These are phyloP conservation scores for Stephania yunnanensis DNA, from an alignment of 164 flowering plant genomes.

Conservation along the genomic window DNA sequence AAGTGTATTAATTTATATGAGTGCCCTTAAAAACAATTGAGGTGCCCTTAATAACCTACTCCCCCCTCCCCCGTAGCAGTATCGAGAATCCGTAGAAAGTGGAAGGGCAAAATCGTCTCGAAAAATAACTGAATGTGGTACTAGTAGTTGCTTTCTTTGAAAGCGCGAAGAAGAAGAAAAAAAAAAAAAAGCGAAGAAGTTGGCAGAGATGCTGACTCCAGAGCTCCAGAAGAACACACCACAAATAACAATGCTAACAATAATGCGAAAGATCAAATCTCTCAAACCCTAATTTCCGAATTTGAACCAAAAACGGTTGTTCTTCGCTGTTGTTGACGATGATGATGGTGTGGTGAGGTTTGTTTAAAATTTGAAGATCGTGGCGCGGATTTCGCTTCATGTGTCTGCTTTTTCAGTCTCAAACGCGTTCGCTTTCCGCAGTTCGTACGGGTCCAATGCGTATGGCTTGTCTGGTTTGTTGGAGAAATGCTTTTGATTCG, in stretches of 20 bases:
- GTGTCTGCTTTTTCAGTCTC: not conserved
- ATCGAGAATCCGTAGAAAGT: not conserved
- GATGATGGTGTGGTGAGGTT: no score
- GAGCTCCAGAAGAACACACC: not conserved
- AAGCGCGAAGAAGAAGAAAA: not conserved
- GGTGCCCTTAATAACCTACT: no score
- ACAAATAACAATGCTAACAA: not conserved
- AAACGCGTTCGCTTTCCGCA: not conserved
- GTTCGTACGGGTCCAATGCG: not conserved
- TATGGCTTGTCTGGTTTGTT: not conserved
- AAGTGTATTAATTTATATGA: no score
- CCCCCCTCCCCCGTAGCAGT: not conserved
- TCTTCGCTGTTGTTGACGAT: not conserved
- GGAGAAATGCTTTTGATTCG: not conserved
- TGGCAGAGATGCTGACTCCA: not conserved
- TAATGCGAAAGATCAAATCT: not conserved
- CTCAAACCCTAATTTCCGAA: not conserved
- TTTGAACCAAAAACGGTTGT: not conserved
- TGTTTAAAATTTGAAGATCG: conserved; percentile 7
- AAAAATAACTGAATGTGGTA: not conserved
- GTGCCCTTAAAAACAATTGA: no score
- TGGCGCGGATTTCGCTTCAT: not conserved
- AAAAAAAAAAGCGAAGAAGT: not conserved
- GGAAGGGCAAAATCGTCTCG: not conserved
- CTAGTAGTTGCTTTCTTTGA: not conserved